These are phyloP conservation scores for Prunus davidiana DNA, from an alignment of 306 rosid genomes.

Conservation along the genomic window DNA sequence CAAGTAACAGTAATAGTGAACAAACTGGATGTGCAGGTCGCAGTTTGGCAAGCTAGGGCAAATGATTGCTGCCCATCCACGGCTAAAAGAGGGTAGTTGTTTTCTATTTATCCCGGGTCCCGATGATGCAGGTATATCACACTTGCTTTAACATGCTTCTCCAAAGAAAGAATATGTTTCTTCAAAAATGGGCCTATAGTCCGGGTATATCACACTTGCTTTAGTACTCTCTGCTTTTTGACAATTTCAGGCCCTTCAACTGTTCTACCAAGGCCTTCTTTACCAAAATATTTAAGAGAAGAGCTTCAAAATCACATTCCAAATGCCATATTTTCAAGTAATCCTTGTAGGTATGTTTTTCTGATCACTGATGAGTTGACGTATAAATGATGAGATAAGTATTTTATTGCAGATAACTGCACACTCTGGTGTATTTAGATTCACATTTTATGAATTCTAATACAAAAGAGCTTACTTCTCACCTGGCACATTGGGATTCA, in stretches of 20 bases:
- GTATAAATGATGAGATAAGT: neutral
- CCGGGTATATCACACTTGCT: neutral
- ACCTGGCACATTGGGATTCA: neutral
- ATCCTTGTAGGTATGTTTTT: slow-evolving; percentile 81
- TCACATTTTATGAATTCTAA: neutral
- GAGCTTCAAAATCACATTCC: slow-evolving; percentile 79
- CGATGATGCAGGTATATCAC: slow-evolving; percentile 76
- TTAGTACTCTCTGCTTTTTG: neutral
- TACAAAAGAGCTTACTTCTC: neutral
- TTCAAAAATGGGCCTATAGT: slow-evolving; percentile 1
- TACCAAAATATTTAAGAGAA: slow-evolving; percentile 78
- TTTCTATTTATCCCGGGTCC: slow-evolving; percentile 96
- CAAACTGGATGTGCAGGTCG: slow-evolving; percentile 42
- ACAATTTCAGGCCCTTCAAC: slow-evolving; percentile 67
- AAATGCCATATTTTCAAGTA: slow-evolving; percentile 82
- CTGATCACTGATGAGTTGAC: slow-evolving; percentile 5
- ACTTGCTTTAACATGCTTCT: slow-evolving; percentile 1
- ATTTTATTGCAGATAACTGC: neutral
- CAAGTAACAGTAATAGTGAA: slow-evolving; percentile 16
- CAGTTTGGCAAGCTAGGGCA: slow-evolving; percentile 87
- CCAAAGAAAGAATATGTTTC: neutral
- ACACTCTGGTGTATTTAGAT: neutral
- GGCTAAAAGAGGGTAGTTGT: slow-evolving; percentile 59
- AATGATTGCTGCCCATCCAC: slow-evolving; percentile 68
- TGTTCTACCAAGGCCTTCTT: slow-evolving; percentile 69